Evolutionary conservation across 129 eudicot species (phyloP).

Genomic region (Arctium lappa): DNA sequence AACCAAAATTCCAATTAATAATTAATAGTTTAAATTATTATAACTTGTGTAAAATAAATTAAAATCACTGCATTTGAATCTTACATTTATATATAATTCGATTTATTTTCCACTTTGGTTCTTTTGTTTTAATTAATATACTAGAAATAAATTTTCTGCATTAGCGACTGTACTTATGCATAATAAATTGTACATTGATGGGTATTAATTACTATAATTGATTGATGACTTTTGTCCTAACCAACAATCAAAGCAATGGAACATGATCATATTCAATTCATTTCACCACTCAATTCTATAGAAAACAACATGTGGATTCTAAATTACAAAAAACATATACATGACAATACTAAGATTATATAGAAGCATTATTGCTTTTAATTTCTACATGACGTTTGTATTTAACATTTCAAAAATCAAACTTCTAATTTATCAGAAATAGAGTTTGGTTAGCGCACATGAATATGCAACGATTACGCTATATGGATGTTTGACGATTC

Average conservation of each 20-base stretch:
- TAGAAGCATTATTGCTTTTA: neutral
- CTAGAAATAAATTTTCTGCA: neutral
- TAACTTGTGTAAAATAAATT: neutral
- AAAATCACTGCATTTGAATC: neutral
- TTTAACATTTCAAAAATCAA: neutral
- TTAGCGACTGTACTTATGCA: neutral
- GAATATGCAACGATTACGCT: neutral
- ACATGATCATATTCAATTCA: too few relatives aligned
- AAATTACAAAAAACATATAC: neutral
- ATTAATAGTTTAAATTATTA: too few relatives aligned
- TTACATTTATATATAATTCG: neutral
- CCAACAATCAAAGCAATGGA: neutral
- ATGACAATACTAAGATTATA: neutral
- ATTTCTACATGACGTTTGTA: neutral
- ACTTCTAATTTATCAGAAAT: too few relatives aligned
- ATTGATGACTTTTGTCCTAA: neutral
- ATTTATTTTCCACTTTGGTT: neutral
- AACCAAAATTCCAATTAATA: neutral
- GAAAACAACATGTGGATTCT: neutral
- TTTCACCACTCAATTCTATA: neutral
- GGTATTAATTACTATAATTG: neutral
- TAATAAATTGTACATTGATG: neutral
- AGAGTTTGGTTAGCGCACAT: neutral
- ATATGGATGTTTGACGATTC: neutral
- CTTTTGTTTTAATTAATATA: neutral